Base-by-base conservation (phyloP, 768 basidiomycete genomes). In the Calocybe indica region DNA sequence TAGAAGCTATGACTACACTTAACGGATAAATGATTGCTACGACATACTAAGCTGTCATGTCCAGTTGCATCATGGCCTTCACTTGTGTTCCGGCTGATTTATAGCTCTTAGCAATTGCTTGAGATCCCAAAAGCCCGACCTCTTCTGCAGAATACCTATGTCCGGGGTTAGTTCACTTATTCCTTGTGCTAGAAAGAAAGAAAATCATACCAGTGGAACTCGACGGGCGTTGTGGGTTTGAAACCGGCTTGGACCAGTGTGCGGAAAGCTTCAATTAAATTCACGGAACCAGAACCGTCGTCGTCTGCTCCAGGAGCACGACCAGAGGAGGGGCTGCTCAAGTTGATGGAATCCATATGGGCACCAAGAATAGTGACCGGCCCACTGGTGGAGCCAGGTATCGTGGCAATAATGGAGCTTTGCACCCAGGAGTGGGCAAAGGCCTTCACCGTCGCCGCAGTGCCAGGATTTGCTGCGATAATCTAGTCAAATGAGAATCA, bases 41-140 rank as follows among this genome's bases (percentile, higher is more conserved):
- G 22, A 55, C 66, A 33, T 43, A 66, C 64, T 68, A 70, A n/a
- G 64, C 70, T 32, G 66, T 70, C 68, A 71, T 71, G 40, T 68
- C 69, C 46, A 79, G 71, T 71, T 82, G 58, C 63, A 65, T 46
- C 58, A 66, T 62, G 2, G 66, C 78, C 36, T 68, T 70, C 12
- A 79, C 70, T 40, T 69, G 59, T 37, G 62, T 61, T 10, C 64
- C 67, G 8, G 60, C 58, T 33, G 60, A 58, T 63, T 73, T 73
- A 62, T 79, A 80, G 35, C 58, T 59, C 47, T 67, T 70, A 12
- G 74, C 72, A 42, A 78, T 62, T 12, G 70, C 73, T 51, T 71
- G 71, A 31, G 68, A 70, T 35, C 76, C 78, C 43, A 68, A 54
- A 9, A 79, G 67, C 7, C 80, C 80, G 33, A 68, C 70, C 54